Percentiles rank a stretch among this genome's conserved stretches.
These are phyloP conservation scores for Annona squamosa DNA, from an alignment of 164 flowering plant genomes.

Conservation along the genomic window DNA sequence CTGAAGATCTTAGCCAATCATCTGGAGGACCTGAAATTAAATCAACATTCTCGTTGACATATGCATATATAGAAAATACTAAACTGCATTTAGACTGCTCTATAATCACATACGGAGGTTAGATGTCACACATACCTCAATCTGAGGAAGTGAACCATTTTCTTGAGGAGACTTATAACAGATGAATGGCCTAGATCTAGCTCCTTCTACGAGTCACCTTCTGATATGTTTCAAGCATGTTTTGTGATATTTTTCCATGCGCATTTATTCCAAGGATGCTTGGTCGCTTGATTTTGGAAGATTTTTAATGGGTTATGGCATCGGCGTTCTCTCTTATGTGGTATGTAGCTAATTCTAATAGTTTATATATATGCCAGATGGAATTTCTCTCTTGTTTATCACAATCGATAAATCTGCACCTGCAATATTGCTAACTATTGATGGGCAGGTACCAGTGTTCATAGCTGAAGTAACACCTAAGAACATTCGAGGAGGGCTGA, in stretches of 20 bases:
- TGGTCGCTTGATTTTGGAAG: constrained; percentile 65
- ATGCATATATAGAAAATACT: no score
- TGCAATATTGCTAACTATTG: background rate
- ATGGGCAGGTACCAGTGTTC: constrained; percentile 65
- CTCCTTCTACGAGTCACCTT: no score
- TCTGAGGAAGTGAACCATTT: no score
- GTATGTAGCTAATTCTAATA: constrained; percentile 22
- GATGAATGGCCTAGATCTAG: no score
- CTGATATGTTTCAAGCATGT: background rate
- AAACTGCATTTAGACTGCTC: no score
- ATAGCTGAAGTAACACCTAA: constrained; percentile 92
- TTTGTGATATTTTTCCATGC: background rate
- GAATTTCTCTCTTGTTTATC: background rate
- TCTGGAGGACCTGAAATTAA: background rate
- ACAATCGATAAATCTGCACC: background rate
- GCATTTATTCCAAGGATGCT: constrained; percentile 34
- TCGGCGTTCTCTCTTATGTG: constrained; percentile 85
- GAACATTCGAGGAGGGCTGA: constrained; percentile 64
- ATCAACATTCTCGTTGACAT: no score
- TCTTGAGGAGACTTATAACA: no score
- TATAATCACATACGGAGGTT: no score
- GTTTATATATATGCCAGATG: background rate
- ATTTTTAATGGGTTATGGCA: constrained; percentile 78
- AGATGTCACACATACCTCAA: no score
- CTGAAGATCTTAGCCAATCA: background rate